phyloP scores from a whole-genome alignment of 2,329 filamentous ascomycete genomes.

The Conoideocrella luteorostrata region DNA sequence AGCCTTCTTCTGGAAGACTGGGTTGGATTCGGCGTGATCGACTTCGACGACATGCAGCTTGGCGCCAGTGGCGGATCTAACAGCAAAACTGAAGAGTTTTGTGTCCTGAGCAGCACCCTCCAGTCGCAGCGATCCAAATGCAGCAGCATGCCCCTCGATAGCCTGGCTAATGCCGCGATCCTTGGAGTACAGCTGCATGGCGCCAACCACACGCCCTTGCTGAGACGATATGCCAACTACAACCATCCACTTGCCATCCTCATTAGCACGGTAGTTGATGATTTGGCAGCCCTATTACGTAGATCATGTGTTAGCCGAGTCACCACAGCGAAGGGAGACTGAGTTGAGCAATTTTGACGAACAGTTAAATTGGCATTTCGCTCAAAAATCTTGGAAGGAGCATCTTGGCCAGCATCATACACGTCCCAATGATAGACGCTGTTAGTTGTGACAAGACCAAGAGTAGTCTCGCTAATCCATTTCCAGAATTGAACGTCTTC shows the following conservation, averaged over 20 bases:
- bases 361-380: slow-evolving; percentile 84
- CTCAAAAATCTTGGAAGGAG: slow-evolving; percentile 88
- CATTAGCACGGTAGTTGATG: slow-evolving; percentile 97
- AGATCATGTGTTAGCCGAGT: slow-evolving; percentile 5
- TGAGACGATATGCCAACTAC: slow-evolving; percentile 93
- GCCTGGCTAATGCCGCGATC: slow-evolving; percentile 95
- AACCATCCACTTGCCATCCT: slow-evolving; percentile 97
- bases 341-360: too few relatives aligned
- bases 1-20: slow-evolving; percentile 86
- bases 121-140: slow-evolving; percentile 82
- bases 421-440: slow-evolving; percentile 98
- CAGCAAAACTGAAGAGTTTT: slow-evolving; percentile 94
- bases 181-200: slow-evolving; percentile 95
- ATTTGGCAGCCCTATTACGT: slow-evolving; percentile 81
- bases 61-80: slow-evolving; percentile 79
- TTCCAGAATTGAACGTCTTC: slow-evolving; percentile 99
- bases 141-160: slow-evolving; percentile 94
- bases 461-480: slow-evolving; percentile 85
- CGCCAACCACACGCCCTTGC: slow-evolving; percentile 86
- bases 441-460: slow-evolving; percentile 86
- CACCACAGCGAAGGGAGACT: not conserved
- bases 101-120: slow-evolving; percentile 87
- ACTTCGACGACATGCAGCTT: slow-evolving; percentile 98
- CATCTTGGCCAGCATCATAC: slow-evolving; percentile 72
- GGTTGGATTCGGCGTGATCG: slow-evolving; percentile 85